Evolutionary conservation across 2,329 filamentous ascomycete genomes (phyloP), one percentile per base, ranked within the genome.

Genomic region (Neofusicoccum laricinum): DNA sequence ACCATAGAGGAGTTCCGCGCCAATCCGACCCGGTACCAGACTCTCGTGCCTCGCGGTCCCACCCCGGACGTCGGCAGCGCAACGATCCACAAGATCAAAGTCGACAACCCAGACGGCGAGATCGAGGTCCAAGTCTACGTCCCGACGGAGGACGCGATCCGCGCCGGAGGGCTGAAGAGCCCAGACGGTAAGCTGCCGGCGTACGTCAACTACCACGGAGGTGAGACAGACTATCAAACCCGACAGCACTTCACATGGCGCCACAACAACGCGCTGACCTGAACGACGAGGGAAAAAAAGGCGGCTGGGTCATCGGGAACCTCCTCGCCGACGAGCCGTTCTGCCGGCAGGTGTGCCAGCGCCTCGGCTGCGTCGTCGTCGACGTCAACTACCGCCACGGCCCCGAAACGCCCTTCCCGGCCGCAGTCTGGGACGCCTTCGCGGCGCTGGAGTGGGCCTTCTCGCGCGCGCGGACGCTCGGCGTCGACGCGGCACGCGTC

Each of bases 341-440:
- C 49, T 53, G 49, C 34, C 49, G 30, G n/a, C 49, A 53, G 15
- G 17, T 25, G 11, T 15, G 25, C 25, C 34, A 34, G 25, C 7
- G 19, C 30, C 25, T 53, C 34, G 49, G 49, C 34, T 19, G 19
- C 49, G 19, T 53, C 6, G 73, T 78, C 4, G 64, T 78, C 57
- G 70, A 72, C 25, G 69, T 78, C 30, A 72, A 73, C 62, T 78
- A 78, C 61, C 70, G 76, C 19, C 70, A 77, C 1, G 76, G 73
- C 7, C 76, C 77, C 3, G 76, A 78, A 64, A 68, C 73, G 43
- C 71, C 71, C 14, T 78, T 73, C 65, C 76, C 76, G 12, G 69
- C 70, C 11, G 73, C 76, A 25, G 65, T 75, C 0, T 69, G 77
- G 34, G 76, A 78, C 51, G 67, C 69, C 1, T 65, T 76, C 15